These are phyloP conservation scores for Pythium pyrilobum DNA, from an alignment of 352 stramenopile species.

Conservation along the genomic window DNA sequence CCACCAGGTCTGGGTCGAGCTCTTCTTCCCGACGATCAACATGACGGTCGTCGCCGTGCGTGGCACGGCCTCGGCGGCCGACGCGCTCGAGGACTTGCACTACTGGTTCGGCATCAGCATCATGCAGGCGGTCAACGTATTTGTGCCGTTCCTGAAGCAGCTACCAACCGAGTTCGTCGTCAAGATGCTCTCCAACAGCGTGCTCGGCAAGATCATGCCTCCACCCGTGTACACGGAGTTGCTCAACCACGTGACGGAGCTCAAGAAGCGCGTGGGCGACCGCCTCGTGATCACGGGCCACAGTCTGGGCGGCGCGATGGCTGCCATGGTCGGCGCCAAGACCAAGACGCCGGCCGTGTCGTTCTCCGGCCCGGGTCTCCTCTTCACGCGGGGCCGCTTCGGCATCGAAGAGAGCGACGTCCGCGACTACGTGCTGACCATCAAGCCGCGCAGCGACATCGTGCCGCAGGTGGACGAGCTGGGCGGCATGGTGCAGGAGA, in stretches of 20 bases:
- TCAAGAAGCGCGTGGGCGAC: conserved; percentile 64
- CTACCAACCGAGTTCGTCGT: conserved; percentile 74
- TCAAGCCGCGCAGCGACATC: conserved; percentile 76
- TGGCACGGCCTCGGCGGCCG: conserved; percentile 73
- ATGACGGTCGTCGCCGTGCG: conserved; percentile 83
- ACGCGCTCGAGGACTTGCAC: conserved; percentile 83
- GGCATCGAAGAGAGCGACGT: conserved; percentile 62
- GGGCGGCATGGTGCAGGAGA: conserved; percentile 84
- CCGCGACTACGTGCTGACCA: conserved; percentile 81
- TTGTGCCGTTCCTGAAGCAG: conserved; percentile 84
- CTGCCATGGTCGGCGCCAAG: conserved; percentile 79
- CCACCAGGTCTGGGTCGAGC: conserved; percentile 82
- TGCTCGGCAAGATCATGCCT: conserved; percentile 66
- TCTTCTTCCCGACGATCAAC: conserved; percentile 80
- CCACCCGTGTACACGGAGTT: conserved; percentile 73
- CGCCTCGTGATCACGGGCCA: conserved; percentile 80
- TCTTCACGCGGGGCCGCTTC: conserved; percentile 79
- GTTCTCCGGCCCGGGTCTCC: conserved; percentile 73
- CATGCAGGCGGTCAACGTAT: conserved; percentile 84
- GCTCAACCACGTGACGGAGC: conserved; percentile 46
- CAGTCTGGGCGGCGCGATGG: conserved; percentile 80
- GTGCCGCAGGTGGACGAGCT: conserved; percentile 80
- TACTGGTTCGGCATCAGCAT: conserved; percentile 86
- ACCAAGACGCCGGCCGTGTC: conserved; percentile 76
- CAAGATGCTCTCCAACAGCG: conserved; percentile 75